These are phyloP conservation scores for Candida mattraensis DNA, from an alignment of 805 yeast genomes.

Conservation along the genomic window DNA sequence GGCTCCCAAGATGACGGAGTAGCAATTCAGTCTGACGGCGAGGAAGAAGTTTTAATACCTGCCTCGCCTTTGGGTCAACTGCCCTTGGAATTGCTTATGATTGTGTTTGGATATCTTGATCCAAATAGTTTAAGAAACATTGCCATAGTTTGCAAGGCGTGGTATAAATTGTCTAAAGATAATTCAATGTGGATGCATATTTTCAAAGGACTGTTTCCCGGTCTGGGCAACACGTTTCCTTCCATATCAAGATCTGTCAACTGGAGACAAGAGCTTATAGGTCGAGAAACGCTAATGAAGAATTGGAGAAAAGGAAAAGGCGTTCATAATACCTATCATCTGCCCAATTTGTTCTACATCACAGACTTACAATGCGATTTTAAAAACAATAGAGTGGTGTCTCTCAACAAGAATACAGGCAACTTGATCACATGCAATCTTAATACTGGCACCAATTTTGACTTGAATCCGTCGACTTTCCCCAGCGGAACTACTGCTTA, in stretches of 20 bases:
- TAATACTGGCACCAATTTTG: constrained; percentile 25
- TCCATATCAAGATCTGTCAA: constrained; percentile 41
- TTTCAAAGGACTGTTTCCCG: constrained; percentile 40
- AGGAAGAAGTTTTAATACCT: too few species aligned
- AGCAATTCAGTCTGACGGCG: too few species aligned
- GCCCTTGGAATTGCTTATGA: constrained; percentile 49
- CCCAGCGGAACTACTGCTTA: constrained; percentile 35
- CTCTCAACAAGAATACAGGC: constrained; percentile 29
- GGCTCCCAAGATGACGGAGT: too few species aligned
- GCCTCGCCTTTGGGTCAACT: constrained; percentile 27
- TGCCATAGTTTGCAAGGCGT: constrained; percentile 46
- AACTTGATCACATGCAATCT: constrained; percentile 24
- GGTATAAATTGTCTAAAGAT: constrained; percentile 47
- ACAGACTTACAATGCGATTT: constrained; percentile 31
- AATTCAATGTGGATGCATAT: constrained; percentile 48
- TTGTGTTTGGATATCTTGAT: constrained; percentile 46
- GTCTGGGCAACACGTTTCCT: constrained; percentile 37
- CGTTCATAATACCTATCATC: constrained; percentile 19
- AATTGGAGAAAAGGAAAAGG: constrained; percentile 40
- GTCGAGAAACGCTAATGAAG: constrained; percentile 35
- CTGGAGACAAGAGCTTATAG: constrained; percentile 50
- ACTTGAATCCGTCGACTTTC: constrained; percentile 20
- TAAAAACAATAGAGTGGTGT: constrained; percentile 22
- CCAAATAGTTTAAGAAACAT: constrained; percentile 41
- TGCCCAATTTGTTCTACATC: constrained; percentile 20